Percentiles rank a stretch among this genome's conserved stretches.
Conservation (phyloP, 2,329 filamentous ascomycete genomes). For the Colletotrichum lentis region DNA sequence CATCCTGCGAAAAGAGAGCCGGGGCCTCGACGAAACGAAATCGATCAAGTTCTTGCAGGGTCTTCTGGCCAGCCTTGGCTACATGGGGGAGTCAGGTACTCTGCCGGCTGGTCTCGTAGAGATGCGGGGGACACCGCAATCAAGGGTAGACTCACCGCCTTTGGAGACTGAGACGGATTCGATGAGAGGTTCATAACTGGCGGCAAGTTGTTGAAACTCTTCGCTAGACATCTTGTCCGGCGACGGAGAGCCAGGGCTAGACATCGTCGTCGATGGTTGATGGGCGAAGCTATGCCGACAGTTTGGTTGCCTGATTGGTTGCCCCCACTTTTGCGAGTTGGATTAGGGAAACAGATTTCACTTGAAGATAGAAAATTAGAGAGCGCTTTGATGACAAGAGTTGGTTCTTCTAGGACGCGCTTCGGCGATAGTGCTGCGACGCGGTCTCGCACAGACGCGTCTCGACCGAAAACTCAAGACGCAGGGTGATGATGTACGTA, state of each 20-base stretch:
- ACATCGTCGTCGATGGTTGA: slow-evolving; percentile 3
- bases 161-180: slow-evolving; percentile 56
- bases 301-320: not conserved
- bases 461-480: not conserved
- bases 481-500: not conserved
- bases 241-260: slow-evolving; percentile 8
- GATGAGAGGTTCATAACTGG: slow-evolving; percentile 52
- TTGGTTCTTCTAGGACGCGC: not conserved
- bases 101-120: slow-evolving; percentile 30
- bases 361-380: not conserved
- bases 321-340: not conserved
- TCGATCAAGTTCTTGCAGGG: slow-evolving; percentile 65
- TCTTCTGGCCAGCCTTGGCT: slow-evolving; percentile 60
- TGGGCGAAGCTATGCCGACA: not conserved
- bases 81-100: slow-evolving; percentile 23
- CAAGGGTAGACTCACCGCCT: slow-evolving; percentile 48
- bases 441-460: not conserved
- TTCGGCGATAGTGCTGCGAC: not conserved
- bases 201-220: slow-evolving; percentile 50
- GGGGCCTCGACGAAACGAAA: slow-evolving; percentile 67
- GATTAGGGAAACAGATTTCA: not conserved
- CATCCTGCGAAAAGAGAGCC: slow-evolving; percentile 51
- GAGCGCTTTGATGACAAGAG: not conserved
- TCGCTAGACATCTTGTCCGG: slow-evolving; percentile 43
- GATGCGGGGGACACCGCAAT: slow-evolving; percentile 13